Evolutionary conservation across 2,329 filamentous ascomycete species (phyloP).

Genomic region (Bisporella sp.): DNA sequence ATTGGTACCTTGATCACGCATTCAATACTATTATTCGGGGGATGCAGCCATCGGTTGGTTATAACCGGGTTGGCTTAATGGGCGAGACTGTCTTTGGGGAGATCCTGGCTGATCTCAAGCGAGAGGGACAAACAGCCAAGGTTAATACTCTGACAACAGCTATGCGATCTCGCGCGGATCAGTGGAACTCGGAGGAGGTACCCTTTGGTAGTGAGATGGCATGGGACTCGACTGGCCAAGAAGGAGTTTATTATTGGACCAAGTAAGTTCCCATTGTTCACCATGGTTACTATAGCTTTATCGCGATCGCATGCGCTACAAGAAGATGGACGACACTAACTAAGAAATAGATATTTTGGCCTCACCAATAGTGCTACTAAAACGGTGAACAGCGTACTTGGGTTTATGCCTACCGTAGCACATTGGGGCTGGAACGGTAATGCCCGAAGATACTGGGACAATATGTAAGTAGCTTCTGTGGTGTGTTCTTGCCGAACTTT

Average conservation of each 20-base stretch:
- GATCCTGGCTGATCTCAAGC: constrained; percentile 42
- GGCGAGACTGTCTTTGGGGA: constrained; percentile 51
- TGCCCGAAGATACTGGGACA: constrained; percentile 54
- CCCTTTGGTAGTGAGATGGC: constrained; percentile 56
- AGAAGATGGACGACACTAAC: neutral
- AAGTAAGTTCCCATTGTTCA: constrained; percentile 11
- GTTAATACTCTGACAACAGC: constrained; percentile 33
- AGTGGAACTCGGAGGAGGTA: constrained; percentile 43
- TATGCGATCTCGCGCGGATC: constrained; percentile 42
- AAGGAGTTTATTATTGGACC: constrained; percentile 54
- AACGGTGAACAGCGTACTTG: constrained; percentile 47
- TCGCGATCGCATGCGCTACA: neutral
- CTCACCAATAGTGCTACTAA: constrained; percentile 38
- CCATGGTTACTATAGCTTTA: no score
- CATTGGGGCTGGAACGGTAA: constrained; percentile 60
- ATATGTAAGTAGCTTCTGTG: constrained; percentile 29
- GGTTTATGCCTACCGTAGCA: constrained; percentile 48
- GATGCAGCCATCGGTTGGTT: constrained; percentile 27
- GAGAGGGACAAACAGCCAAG: constrained; percentile 36
- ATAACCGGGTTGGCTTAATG: constrained; percentile 46
- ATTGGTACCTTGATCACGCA: constrained; percentile 49
- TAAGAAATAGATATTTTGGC: constrained; percentile 36
- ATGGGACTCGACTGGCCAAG: constrained; percentile 56
- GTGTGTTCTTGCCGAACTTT: neutral
- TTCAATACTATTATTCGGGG: constrained; percentile 43